Base-by-base conservation (phyloP, 192 early-diverging fungal species). In the Podila epigama region DNA sequence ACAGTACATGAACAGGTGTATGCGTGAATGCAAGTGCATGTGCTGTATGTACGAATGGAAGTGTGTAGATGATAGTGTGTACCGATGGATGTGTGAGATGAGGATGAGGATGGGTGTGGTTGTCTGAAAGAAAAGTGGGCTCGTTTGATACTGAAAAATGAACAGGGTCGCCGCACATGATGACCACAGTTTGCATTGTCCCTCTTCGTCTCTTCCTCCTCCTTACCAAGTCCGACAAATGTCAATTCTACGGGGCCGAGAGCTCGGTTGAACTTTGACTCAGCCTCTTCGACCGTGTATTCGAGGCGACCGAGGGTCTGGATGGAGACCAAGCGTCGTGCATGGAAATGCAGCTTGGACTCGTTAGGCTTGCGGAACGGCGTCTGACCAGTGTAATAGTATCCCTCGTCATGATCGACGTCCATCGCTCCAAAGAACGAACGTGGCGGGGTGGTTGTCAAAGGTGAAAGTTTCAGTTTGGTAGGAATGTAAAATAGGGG, bases 191-290 rank as follows among this genome's bases (percentile, higher is more conserved):
- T n/a, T 44, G 20, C 25, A 27, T 18, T 32, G 52, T 20, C 29
- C 6, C 25, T 52, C 15, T 16, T 16, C 27, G 18, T 52, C 7
- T 11, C 25, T 54, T 54, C 29, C 25, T 54, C 11, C 27, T n/a
- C 41, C 64, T 68, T 64, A 77, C 73, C 73, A 54, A 77, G 73
- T 63, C 73, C 73, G 66, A 77, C 73, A 68, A 77, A 77, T 28
- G 73, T 77, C 40, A 77, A 56, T 25, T 77, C 73, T 12, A 68
- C 50, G 48, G 66, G 73, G 27, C 73, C 73, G 8, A 77, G 66
- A 3, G 73, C 73, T n/a, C 73, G 60, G 57, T 77, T 77, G 48
- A 77, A 77, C 40, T 77, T 77, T 15, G 73, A 59, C 61, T 77
- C 73, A 28, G 73, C 66, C 28, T 77, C 73, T 40, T 77, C 73